A percentile compares a stretch with the other conserved stretches of the same genome.
phyloP scores from a whole-genome alignment of 2,329 filamentous ascomycete genomes.

The Seiridium unicorne region DNA sequence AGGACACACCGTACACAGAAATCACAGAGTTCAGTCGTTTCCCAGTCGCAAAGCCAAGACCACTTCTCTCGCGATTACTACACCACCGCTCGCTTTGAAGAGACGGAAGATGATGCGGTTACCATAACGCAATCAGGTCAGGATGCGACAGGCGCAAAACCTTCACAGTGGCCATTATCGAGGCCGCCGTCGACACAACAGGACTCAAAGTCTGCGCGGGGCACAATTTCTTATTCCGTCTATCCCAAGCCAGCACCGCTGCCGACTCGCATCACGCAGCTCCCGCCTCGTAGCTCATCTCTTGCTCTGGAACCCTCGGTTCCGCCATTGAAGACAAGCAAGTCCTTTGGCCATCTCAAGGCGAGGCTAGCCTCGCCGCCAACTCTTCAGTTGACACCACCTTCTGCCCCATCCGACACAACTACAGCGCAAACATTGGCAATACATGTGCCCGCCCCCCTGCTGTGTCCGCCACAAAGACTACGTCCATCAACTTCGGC shows the following conservation, averaged over 20 bases:
- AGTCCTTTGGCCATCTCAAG: conserved; percentile 18
- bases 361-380: conserved; percentile 2
- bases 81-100: conserved; percentile 7
- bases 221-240: conserved; percentile 34
- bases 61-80: conserved; percentile 16
- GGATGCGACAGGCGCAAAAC: conserved; percentile 9
- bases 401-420: neutral
- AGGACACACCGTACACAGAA: conserved; percentile 5
- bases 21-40: neutral
- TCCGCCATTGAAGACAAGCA: conserved; percentile 19
- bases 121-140: conserved; percentile 16
- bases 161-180: conserved; percentile 9
- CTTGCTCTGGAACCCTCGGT: conserved; percentile 14
- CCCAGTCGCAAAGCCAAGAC: conserved; percentile 8
- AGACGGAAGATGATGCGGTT: conserved; percentile 21
- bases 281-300: conserved; percentile 33
- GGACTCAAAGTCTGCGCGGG: conserved; percentile 11
- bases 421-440: conserved; percentile 12
- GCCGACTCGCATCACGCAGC: conserved; percentile 15
- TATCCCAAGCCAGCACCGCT: conserved; percentile 35
- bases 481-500: conserved; percentile 22
- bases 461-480: conserved; percentile 17
- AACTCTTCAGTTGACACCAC: neutral
- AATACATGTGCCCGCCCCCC: conserved; percentile 18
- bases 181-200: conserved; percentile 11